A percentile compares a stretch with the other conserved stretches of the same genome.
Conservation (phyloP, 2,329 filamentous ascomycete species). For the Cytospora schulzeri region DNA sequence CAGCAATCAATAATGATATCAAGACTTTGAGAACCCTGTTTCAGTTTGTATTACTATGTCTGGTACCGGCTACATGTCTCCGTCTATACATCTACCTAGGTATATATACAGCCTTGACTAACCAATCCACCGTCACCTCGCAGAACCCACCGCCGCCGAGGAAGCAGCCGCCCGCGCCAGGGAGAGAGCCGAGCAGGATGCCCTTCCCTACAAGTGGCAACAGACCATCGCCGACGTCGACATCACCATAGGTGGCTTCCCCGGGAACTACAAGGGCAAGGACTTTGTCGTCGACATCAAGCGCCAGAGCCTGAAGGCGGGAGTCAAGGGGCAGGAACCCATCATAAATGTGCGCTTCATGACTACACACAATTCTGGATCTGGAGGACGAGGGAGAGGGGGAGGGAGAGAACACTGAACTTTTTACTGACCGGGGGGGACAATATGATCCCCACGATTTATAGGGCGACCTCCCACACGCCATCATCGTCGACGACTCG, state of each 20-base stretch:
- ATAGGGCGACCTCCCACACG: constrained; percentile 82
- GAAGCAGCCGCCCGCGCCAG: constrained; percentile 64
- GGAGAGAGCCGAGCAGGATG: constrained; percentile 84
- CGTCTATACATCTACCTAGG: too few species aligned
- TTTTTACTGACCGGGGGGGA: too few species aligned
- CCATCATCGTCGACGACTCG: constrained; percentile 80
- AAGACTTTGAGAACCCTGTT: neutral
- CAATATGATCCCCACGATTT: too few species aligned
- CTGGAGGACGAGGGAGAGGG: too few species aligned
- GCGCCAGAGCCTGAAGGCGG: constrained; percentile 75
- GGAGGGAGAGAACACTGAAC: too few species aligned
- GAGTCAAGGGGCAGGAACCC: constrained; percentile 84
- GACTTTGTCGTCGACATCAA: constrained; percentile 84
- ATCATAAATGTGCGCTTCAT: constrained; percentile 69
- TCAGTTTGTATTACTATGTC: neutral
- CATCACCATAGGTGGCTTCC: constrained; percentile 69
- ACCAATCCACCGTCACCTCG: neutral
- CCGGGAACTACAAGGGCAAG: constrained; percentile 79
- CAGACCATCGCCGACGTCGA: constrained; percentile 91
- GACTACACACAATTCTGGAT: too few species aligned
- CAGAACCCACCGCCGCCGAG: constrained; percentile 58
- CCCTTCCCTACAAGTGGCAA: constrained; percentile 95
- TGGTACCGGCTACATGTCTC: neutral
- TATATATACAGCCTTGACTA: neutral
- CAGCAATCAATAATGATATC: neutral